These are phyloP conservation scores for Leptographium lundbergii DNA, from an alignment of 2,329 filamentous ascomycete species.

Conservation along the genomic window DNA sequence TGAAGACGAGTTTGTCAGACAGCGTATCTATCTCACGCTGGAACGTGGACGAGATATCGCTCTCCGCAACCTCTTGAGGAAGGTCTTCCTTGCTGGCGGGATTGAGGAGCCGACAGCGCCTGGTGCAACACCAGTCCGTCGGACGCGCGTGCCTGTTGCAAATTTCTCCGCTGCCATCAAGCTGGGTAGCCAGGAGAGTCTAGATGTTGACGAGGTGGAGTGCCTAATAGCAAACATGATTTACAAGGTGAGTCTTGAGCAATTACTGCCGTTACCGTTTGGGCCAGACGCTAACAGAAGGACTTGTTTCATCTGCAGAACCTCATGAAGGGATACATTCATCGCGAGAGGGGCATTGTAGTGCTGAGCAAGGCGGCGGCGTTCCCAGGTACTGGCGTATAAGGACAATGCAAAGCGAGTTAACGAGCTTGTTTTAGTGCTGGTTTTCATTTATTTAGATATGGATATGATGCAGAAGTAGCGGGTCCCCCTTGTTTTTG, in stretches of 20 bases:
- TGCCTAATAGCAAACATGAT: conserved; percentile 93
- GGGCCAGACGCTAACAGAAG: background rate
- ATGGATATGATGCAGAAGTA: background rate
- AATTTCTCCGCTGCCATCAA: conserved; percentile 80
- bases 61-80: conserved; percentile 79
- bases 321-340: conserved; percentile 96
- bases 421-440: background rate
- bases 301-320: conserved; percentile 38
- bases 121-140: conserved; percentile 46
- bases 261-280: background rate
- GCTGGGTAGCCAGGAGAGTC: conserved; percentile 51
- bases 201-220: conserved; percentile 89
- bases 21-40: conserved; percentile 86
- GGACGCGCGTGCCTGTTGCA: conserved; percentile 66
- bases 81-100: conserved; percentile 77
- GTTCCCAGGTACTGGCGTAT: conserved; percentile 79
- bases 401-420: background rate
- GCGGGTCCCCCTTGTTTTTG: background rate
- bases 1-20: conserved; percentile 87
- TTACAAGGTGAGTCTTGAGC: conserved; percentile 64
- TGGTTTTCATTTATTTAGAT: background rate
- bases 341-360: conserved; percentile 76
- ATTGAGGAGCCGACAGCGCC: conserved; percentile 66
- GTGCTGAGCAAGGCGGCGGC: conserved; percentile 88
- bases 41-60: conserved; percentile 88